Evolutionary conservation across 108 stramenopile genomes (phyloP), one percentile per base, ranked within the genome.

Genomic region (Fistulifera pelliculosa): DNA sequence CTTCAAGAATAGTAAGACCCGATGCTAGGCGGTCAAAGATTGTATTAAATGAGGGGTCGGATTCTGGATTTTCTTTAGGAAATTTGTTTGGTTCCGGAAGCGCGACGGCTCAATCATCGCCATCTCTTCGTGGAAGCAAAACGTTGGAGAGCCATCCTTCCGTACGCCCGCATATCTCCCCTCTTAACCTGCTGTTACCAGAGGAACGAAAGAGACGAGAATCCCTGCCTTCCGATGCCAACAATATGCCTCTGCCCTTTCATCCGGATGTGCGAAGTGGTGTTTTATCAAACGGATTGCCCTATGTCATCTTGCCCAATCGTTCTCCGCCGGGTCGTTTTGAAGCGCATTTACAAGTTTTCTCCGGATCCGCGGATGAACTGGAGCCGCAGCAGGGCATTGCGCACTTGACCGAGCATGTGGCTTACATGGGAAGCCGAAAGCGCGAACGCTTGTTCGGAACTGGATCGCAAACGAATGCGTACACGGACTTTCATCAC

Each of bases 401-500:
- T 71, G 95, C 95, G 10, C 97, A 98, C 63, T 75, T 98, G 23
- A 93, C 96, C 35, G 97, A 98, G 74, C 97, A 98, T 65, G 94
- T 98, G 0, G 93, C 95, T 16, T 96, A 98, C 83, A 98, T 98
- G 97, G 97, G 97, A 44, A 88, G 85, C 44, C 77, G 92, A 10
- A 96, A 96, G 62, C 71, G 96, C 10, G 94, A 95, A 75, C 81
- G 93, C 11, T 80, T 98, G 27, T 95, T 94, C 64, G 95, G 95
- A 27, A 96, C 95, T 12, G 97, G 95, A 0, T 81, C 76, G 14
- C 93, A 94, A 71, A 95, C 96, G 16, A 96, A 96, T 56, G 97
- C 97, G 11, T 98, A 95, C 71, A 98, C 97, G 44, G 97, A 98
- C 64, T 98, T 98, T 69, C 97, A 98, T 68, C 97, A 98, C 70